A percentile compares a stretch with the other conserved stretches of the same genome.
Evolutionary conservation across 441 rosid species (phyloP).

Genomic region (Flueggea neowawraea): DNA sequence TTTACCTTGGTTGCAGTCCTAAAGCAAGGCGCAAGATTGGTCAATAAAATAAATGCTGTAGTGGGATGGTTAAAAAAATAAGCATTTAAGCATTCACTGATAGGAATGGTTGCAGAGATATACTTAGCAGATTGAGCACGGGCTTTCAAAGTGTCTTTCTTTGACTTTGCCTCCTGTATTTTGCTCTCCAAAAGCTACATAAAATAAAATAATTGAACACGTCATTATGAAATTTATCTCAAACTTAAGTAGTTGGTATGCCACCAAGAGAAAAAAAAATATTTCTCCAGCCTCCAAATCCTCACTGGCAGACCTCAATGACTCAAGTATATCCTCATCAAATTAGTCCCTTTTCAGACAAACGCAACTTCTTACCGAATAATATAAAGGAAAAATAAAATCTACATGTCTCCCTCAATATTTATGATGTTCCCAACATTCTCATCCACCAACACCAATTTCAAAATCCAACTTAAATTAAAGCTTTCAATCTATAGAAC

Average conservation of each 20-base stretch:
- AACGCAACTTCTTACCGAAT: too few species aligned
- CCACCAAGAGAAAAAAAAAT: too few species aligned
- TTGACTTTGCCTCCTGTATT: slow-evolving; percentile 95
- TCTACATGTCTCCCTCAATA: too few species aligned
- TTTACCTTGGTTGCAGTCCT: slow-evolving; percentile 80
- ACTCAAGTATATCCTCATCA: too few species aligned
- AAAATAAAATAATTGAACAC: slow-evolving; percentile 5
- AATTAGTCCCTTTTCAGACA: too few species aligned
- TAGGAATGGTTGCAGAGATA: slow-evolving; percentile 26
- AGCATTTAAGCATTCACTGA: not conserved
- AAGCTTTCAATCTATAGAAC: too few species aligned
- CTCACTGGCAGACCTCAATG: too few species aligned
- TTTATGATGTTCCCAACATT: too few species aligned
- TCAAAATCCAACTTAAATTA: not conserved
- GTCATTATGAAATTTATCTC: too few species aligned
- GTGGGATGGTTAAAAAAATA: slow-evolving; percentile 4
- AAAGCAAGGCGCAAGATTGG: slow-evolving; percentile 11
- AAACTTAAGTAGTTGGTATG: too few species aligned
- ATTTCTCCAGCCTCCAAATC: too few species aligned
- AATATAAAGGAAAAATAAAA: too few species aligned
- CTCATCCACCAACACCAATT: not conserved
- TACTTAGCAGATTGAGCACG: slow-evolving; percentile 97
- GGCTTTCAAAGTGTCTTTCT: slow-evolving; percentile 96
- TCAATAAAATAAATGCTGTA: slow-evolving; percentile 8
- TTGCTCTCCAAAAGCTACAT: slow-evolving; percentile 93